Evolutionary conservation across 1,284 basidiomycete species (phyloP).

Genomic region (Marasmius fiardii): DNA sequence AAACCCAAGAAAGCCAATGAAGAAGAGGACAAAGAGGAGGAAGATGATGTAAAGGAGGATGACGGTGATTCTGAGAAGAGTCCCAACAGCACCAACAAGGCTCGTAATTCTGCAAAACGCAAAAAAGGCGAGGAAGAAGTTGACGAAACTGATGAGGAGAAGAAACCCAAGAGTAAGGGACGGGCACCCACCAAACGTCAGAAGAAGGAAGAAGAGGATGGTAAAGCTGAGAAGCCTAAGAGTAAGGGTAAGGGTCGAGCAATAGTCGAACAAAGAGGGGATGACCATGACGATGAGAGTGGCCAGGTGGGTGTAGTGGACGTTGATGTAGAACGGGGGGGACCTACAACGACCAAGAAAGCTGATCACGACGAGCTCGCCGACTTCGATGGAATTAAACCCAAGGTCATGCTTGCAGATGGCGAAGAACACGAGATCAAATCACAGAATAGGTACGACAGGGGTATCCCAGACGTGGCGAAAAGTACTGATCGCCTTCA

Average conservation of each 20-base stretch:
- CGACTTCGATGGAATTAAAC: slow-evolving; percentile 32
- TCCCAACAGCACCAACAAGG: too few species aligned
- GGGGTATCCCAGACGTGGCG: too few species aligned
- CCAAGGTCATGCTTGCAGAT: slow-evolving; percentile 28
- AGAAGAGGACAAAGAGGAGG: neutral
- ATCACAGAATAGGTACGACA: slow-evolving; percentile 26
- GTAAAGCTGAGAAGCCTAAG: neutral
- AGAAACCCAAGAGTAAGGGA: neutral
- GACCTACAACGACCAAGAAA: neutral
- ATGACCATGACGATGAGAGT: neutral
- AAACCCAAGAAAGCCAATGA: neutral
- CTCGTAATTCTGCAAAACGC: too few species aligned
- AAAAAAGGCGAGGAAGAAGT: neutral
- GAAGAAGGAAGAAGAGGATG: slow-evolving; percentile 1
- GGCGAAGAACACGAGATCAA: slow-evolving; percentile 30
- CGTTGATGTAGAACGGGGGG: too few species aligned
- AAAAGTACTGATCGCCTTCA: too few species aligned
- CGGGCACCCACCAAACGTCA: neutral
- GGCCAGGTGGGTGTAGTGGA: neutral
- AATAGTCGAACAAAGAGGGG: neutral
- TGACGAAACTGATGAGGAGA: neutral
- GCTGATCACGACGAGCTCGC: slow-evolving; percentile 25
- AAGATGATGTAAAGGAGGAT: too few species aligned
- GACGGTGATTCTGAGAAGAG: too few species aligned
- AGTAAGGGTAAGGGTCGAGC: neutral